Conservation (phyloP, 2,329 filamentous ascomycete genomes). For the Cercospora zeina region DNA sequence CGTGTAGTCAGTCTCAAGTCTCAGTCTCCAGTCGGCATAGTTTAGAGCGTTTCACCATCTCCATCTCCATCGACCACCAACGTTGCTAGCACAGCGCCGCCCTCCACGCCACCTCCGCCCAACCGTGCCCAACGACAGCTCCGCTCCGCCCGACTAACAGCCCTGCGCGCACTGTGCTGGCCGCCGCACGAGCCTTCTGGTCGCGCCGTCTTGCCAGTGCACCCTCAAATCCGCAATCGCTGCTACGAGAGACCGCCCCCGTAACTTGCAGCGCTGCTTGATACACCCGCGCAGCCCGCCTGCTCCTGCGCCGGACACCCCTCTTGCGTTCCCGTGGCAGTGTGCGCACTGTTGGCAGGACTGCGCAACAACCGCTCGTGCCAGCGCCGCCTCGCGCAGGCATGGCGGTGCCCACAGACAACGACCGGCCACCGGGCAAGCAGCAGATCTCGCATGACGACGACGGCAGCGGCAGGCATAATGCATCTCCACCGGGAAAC, state of each 20-base stretch:
- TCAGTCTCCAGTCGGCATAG: not conserved
- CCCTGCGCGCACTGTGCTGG: not conserved
- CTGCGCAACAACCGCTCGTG: constrained; percentile 17
- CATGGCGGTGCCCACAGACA: constrained; percentile 37
- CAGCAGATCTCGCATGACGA: constrained; percentile 32
- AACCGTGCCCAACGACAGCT: not conserved
- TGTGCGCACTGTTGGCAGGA: constrained; percentile 17
- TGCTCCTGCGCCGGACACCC: not conserved
- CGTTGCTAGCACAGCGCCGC: not conserved
- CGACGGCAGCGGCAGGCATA: constrained; percentile 11
- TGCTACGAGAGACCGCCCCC: constrained; percentile 4
- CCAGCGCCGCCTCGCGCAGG: constrained; percentile 26
- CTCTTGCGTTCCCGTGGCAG: constrained; percentile 1
- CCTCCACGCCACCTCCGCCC: constrained; percentile 6
- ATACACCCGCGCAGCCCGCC: not conserved
- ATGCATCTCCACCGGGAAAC: constrained; percentile 23
- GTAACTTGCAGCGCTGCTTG: not conserved
- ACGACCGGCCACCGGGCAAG: constrained; percentile 33
- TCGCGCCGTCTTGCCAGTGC: constrained; percentile 2
- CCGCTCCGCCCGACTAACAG: not conserved
- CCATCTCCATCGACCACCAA: constrained; percentile 6
- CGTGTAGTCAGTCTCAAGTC: not conserved
- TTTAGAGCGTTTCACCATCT: constrained; percentile 13
- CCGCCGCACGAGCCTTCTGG: constrained; percentile 3
- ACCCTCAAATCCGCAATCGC: not conserved